Conservation (phyloP, 73 alveolate species). For the Paraurostyla sp. region DNA sequence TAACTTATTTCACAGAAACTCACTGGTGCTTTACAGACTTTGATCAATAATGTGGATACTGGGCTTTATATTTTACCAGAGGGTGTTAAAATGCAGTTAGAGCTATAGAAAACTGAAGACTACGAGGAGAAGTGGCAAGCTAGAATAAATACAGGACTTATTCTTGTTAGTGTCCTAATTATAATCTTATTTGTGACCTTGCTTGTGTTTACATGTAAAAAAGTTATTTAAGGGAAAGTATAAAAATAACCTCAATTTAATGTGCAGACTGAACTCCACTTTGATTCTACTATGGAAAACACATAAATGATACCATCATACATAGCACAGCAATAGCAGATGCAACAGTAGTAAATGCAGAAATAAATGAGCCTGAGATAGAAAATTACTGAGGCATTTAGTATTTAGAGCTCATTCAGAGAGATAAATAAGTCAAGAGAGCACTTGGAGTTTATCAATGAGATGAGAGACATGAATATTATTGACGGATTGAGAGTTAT, state of each 20-base stretch:
- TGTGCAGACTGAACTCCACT: background rate
- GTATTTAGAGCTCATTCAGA: background rate
- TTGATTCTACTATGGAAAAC: conserved; percentile 31
- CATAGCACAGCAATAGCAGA: background rate
- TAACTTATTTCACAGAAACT: background rate
- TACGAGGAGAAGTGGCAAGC: conserved; percentile 12
- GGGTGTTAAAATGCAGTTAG: background rate
- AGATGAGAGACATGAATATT: background rate
- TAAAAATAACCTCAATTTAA: background rate
- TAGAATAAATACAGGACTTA: background rate
- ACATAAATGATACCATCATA: background rate
- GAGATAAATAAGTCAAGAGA: background rate
- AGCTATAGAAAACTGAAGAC: background rate
- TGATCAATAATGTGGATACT: background rate
- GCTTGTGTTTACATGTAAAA: background rate
- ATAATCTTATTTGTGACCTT: background rate
- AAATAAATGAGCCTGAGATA: background rate
- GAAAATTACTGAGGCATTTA: background rate
- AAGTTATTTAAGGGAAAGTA: background rate
- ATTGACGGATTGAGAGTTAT: conserved; percentile 33
- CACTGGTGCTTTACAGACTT: background rate
- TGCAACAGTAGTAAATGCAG: background rate
- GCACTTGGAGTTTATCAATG: background rate
- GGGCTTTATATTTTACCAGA: background rate
- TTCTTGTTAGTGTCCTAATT: background rate